phyloP scores from a whole-genome alignment of 306 rosid species.

The Vachellia collinsii region DNA sequence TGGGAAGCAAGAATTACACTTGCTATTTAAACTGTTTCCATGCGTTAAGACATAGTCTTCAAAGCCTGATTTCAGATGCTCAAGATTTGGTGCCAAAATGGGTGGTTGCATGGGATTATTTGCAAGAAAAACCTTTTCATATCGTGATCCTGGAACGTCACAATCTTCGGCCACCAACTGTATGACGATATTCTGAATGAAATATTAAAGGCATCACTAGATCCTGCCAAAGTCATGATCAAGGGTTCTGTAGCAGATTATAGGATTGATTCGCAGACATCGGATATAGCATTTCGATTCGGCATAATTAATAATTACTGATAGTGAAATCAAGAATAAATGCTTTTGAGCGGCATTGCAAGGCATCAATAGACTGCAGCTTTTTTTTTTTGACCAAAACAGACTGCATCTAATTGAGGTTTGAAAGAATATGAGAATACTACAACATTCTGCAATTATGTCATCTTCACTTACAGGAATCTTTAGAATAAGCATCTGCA shows the following conservation, averaged over 20 bases:
- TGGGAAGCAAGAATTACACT: slow-evolving; percentile 67
- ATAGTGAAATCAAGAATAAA: slow-evolving; percentile 13
- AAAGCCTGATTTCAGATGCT: slow-evolving; percentile 72
- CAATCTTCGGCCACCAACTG: slow-evolving; percentile 63
- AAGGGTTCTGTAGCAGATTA: slow-evolving; percentile 18
- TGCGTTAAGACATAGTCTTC: slow-evolving; percentile 76
- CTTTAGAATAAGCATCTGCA: slow-evolving; percentile 77
- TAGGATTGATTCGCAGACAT: slow-evolving; percentile 2
- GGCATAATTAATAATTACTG: slow-evolving; percentile 16
- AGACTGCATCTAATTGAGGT: slow-evolving; percentile 11
- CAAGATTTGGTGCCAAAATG: slow-evolving; percentile 61
- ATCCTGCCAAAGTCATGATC: slow-evolving; percentile 34
- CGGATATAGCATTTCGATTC: slow-evolving; percentile 25
- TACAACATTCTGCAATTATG: slow-evolving; percentile 27
- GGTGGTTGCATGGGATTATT: slow-evolving; percentile 49
- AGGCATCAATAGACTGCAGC: slow-evolving; percentile 22
- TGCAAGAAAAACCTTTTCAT: slow-evolving; percentile 60
- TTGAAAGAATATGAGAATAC: slow-evolving; percentile 36
- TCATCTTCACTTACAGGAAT: slow-evolving; percentile 74
- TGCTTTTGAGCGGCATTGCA: slow-evolving; percentile 30
- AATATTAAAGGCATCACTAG: slow-evolving; percentile 33
- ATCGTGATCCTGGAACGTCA: slow-evolving; percentile 55
- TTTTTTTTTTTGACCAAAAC: not conserved
- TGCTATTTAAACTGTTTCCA: slow-evolving; percentile 53
- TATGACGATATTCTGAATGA: slow-evolving; percentile 66